Evolutionary conservation across 441 rosid genomes (phyloP), one percentile per base, ranked within the genome.

Genomic region (Erysimum cheiri): DNA sequence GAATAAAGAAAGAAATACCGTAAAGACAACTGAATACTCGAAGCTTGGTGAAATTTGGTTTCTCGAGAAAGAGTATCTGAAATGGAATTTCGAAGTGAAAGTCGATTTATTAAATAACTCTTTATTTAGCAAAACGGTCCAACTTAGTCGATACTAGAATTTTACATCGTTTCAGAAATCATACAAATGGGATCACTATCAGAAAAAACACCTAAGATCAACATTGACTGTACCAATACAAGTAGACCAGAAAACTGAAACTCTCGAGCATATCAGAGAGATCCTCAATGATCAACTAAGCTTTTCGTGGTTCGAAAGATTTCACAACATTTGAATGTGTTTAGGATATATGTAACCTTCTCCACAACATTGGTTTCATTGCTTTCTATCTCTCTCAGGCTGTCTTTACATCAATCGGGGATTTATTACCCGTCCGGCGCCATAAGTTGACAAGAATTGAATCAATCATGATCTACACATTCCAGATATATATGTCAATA

Each of bases 371-470:
- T 32, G 56, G 43, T 22, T 49, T 32, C 60, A 14, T 49, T 26
- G 26, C 49, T 39, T 47, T 4, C 28, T 8, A 11, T 59, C 49
- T 53, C 28, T 60, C 41, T 87, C 83, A 88, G 41, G 87, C 82
- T 47, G 71, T 70, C 89, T 91, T 86, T 70, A 71, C 79, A 58
- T 64, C 61, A 48, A 71, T 61, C 17, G 88, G 59, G 10, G 56
- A 4, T 4, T 3, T 43, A 12, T 29, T 73, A 78, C 85, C 75
- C 72, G 48, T 80, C 65, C 79, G 84, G 40, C 79, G 85, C 89
- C 91, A 89, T 70, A 77, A 74, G 65, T 89, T 91, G 31, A 91
- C 93, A 8, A 93, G 83, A 48, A 91, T 70, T 1, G 97, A 89
- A 82, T 93, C 97, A 72, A 93, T 41, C 80, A 93, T 73, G 66